Conservation (phyloP, 805 yeast genomes). For the Blastobotrys parvus region DNA sequence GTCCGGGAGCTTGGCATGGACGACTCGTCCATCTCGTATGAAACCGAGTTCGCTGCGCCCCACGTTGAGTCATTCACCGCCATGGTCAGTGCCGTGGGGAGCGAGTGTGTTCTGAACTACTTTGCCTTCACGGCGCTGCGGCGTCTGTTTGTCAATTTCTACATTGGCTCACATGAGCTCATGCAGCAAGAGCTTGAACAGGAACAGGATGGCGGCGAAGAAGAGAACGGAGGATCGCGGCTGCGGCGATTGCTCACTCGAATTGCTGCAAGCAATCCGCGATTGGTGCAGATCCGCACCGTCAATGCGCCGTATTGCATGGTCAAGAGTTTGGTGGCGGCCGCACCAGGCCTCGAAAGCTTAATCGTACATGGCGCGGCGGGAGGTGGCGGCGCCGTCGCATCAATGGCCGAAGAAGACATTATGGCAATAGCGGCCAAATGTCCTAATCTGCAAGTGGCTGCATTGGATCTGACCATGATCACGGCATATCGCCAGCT, state of each 20-base stretch:
- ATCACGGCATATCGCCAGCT: neutral
- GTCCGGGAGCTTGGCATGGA: neutral
- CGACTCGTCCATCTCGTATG: neutral
- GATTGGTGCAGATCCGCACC: neutral
- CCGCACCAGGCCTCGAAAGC: neutral
- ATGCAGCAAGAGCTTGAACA: neutral
- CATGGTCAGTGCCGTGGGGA: neutral
- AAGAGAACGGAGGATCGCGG: too few relatives aligned
- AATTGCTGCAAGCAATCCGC: too few relatives aligned
- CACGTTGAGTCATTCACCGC: neutral
- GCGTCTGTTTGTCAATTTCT: neutral
- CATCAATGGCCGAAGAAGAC: neutral
- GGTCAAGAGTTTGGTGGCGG: neutral
- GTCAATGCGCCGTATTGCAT: neutral
- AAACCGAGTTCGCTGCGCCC: neutral
- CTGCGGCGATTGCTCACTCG: neutral
- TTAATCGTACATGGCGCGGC: neutral
- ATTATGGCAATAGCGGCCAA: neutral
- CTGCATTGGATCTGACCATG: neutral
- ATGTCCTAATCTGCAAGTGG: neutral
- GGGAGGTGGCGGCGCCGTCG: neutral
- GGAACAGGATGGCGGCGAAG: too few relatives aligned
- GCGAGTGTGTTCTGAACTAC: neutral
- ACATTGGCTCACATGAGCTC: neutral
- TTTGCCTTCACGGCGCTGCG: neutral